Evolutionary conservation across 495 filamentous ascomycete species (phyloP).

Genomic region (Amphirosellinia nigrospora): DNA sequence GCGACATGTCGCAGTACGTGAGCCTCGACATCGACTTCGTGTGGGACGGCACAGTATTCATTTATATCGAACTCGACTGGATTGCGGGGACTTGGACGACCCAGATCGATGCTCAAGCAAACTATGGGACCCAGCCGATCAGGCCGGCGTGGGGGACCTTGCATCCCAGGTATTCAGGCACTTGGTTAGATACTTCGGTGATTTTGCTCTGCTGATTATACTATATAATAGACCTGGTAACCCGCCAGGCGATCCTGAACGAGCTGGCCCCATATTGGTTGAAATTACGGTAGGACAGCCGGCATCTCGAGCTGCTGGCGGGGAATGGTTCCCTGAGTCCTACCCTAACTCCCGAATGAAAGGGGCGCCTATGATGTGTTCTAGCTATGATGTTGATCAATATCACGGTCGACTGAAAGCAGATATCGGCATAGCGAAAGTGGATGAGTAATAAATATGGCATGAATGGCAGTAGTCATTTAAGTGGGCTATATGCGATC

Average conservation of each 20-base stretch:
- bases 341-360: neutral
- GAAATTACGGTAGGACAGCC: neutral
- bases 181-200: neutral
- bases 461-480: neutral
- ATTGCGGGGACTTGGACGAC: neutral
- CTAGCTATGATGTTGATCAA: neutral
- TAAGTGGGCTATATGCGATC: neutral
- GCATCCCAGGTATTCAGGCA: neutral
- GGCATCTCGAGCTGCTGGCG: neutral
- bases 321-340: neutral
- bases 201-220: neutral
- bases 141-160: neutral
- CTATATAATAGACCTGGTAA: neutral
- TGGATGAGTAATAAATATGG: neutral
- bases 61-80: neutral
- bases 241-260: neutral
- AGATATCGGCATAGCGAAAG: neutral
- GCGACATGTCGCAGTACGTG: neutral
- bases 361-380: neutral
- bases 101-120: neutral
- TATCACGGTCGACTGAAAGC: neutral
- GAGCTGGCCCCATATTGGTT: neutral
- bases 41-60: neutral
- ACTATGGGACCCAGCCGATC: neutral
- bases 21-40: neutral